Evolutionary conservation across 2,329 filamentous ascomycete species (phyloP).

Genomic region (Hymenoscyphus albidus): DNA sequence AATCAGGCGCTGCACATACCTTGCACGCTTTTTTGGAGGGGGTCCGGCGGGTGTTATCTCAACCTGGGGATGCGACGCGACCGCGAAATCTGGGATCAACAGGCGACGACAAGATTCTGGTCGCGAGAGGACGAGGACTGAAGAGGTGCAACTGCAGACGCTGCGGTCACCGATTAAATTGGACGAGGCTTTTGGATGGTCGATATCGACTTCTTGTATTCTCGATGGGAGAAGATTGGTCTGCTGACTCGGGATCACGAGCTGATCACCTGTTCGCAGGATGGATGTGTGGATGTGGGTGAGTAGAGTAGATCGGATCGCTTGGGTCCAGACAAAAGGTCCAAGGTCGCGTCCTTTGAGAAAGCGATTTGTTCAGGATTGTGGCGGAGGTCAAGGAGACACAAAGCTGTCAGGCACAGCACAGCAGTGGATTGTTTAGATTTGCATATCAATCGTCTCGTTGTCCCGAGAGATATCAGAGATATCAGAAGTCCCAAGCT

Average conservation of each 20-base stretch:
- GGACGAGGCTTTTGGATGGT: conserved; percentile 13
- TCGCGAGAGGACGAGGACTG: background rate
- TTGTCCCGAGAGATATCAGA: background rate
- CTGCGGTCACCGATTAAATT: background rate
- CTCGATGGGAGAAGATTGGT: conserved; percentile 19
- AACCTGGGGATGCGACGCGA: conserved; percentile 8
- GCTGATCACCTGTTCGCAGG: conserved; percentile 25
- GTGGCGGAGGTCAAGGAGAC: conserved; percentile 6
- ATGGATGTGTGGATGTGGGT: background rate
- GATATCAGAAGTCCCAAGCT: conserved; percentile 9
- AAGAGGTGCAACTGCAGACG: background rate
- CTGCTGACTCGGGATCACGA: conserved; percentile 26
- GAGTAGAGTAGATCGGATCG: conserved; percentile 14
- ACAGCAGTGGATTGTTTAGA: conserved; percentile 15
- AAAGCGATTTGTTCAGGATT: conserved; percentile 9
- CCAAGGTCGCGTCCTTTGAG: background rate
- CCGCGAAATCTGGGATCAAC: conserved; percentile 12
- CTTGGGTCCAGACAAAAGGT: conserved; percentile 4
- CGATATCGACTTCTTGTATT: conserved; percentile 15
- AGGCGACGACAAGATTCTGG: conserved; percentile 8
- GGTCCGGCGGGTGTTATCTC: conserved; percentile 12
- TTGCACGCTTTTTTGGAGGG: conserved; percentile 12
- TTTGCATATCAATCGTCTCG: background rate
- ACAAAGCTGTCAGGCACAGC: conserved; percentile 17
- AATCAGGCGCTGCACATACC: conserved; percentile 23